Conservation (phyloP, 1,284 basidiomycete genomes). For the Fistulina hepatica region DNA sequence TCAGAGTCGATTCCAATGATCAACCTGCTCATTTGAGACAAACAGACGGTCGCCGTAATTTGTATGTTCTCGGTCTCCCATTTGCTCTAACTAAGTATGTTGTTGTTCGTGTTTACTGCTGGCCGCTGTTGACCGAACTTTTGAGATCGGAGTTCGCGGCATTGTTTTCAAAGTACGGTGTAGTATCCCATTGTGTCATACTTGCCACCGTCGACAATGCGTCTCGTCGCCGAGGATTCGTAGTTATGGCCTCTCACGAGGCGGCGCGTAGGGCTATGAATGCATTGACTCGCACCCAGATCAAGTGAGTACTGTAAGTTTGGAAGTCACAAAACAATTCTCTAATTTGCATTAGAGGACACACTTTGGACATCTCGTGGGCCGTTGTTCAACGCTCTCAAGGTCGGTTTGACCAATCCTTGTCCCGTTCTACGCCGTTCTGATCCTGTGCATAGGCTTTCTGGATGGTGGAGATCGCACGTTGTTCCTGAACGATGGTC, state of each 20-base stretch:
- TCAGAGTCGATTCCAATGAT: conserved; percentile 10
- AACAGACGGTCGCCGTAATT: conserved; percentile 54
- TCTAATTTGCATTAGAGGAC: conserved; percentile 35
- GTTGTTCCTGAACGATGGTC: conserved; percentile 19
- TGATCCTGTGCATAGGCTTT: conserved; percentile 39
- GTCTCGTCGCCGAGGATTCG: conserved; percentile 66
- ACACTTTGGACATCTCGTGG: conserved; percentile 68
- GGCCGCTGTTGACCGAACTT: conserved; percentile 1
- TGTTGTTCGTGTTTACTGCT: conserved; percentile 1
- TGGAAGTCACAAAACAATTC: conserved; percentile 3
- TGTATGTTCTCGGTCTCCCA: conserved; percentile 70
- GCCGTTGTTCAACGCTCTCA: conserved; percentile 73
- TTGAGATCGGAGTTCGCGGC: conserved; percentile 47
- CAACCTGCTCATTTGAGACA: conserved; percentile 19
- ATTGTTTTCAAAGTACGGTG: conserved; percentile 52
- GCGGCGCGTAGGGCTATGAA: conserved; percentile 60
- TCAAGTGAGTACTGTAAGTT: conserved; percentile 37
- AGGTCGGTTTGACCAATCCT: conserved; percentile 33
- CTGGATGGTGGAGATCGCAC: conserved; percentile 66
- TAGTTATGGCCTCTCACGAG: conserved; percentile 62
- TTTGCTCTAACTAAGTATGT: conserved; percentile 65
- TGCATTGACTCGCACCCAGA: conserved; percentile 49
- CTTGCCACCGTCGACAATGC: conserved; percentile 71
- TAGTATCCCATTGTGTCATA: conserved; percentile 62
- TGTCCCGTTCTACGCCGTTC: conserved; percentile 5